Evolutionary conservation across 169 alveolate genomes (phyloP), one percentile per base, ranked within the genome.

Genomic region (Plasmodium ovale): DNA sequence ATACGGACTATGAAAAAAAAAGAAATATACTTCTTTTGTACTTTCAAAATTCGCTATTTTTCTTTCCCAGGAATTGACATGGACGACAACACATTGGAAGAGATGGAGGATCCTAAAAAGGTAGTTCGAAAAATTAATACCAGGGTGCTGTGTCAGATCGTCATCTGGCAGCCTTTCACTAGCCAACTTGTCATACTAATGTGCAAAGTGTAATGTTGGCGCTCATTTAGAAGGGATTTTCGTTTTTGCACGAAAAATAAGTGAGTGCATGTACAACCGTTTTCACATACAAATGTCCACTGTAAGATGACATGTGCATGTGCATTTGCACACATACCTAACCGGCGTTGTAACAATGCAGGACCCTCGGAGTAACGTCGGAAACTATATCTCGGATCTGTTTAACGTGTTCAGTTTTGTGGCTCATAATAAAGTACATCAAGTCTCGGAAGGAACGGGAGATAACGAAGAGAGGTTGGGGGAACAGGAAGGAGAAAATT

Each of bases 371-470:
- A 51, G 54, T 33, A 47, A 27, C 27, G 47, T 68, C 6, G 25
- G 42, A 14, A 62, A 65, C 19, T 77, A 77, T 10, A 47, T 77
- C 23, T 33, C 88, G 10, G 72, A 62, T 53, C 35, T 77, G 25
- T 44, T 77, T 64, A 62, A 44, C 47, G 88, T 77, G 19, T 77
- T 77, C 39, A 77, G 62, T 77, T 77, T 77, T 51, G 73, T 51
- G 21, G 62, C 1, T 19, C 39, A 19, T 42, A 42, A 44, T 10
- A 14, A 4, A 42, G 12, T n/a, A 27, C 42, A 47, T 47, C 21
- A 68, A 39, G 47, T 10, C 19, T 21, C 58, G 14, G 39, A 68
- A 14, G 64, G 44, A 68, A 27, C 12, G 19, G 64, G 37, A 5
- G 3, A 65, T 51, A 16, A 9, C 37, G 33, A 31, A 21, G 39